Percentiles rank a stretch among this genome's conserved stretches.
phyloP scores from a whole-genome alignment of 768 basidiomycete genomes.

The Boletus sensibilis region DNA sequence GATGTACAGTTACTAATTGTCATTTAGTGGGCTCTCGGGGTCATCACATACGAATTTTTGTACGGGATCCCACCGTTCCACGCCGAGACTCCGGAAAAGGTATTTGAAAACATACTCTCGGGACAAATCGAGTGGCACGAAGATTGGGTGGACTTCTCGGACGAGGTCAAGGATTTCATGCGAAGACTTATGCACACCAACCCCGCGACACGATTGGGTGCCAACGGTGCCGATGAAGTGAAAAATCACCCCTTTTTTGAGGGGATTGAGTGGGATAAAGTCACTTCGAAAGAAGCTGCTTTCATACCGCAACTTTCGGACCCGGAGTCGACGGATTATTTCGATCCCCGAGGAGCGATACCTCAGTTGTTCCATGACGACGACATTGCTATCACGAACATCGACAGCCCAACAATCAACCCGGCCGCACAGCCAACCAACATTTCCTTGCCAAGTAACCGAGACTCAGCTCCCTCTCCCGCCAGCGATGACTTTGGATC shows the following conservation, averaged over 20 bases:
- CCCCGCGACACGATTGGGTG: constrained; percentile 76
- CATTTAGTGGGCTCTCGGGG: constrained; percentile 93
- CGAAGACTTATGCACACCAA: constrained; percentile 79
- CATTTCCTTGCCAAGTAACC: constrained; percentile 35
- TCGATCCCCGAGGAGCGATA: constrained; percentile 92
- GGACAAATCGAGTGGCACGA: constrained; percentile 95
- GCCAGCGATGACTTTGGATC: constrained; percentile 92
- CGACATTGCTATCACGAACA: constrained; percentile 57
- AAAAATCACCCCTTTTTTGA: constrained; percentile 89
- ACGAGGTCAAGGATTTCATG: constrained; percentile 90
- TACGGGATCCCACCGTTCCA: constrained; percentile 98
- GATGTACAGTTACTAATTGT: constrained; percentile 11
- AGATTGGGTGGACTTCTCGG: constrained; percentile 83
- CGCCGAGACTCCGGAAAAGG: constrained; percentile 93
- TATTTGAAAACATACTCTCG: constrained; percentile 97
- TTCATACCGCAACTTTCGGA: constrained; percentile 96
- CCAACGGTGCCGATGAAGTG: constrained; percentile 87
- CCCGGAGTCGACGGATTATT: constrained; percentile 99
- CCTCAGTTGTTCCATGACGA: constrained; percentile 92
- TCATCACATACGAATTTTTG: constrained; percentile 97
- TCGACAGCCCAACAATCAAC: constrained; percentile 43
- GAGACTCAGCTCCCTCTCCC: constrained; percentile 48
- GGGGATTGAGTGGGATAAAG: constrained; percentile 90
- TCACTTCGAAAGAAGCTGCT: constrained; percentile 84
- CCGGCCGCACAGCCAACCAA: constrained; percentile 17